Base-by-base conservation (phyloP, 306 rosid genomes). In the Prinsepia uniflora region DNA sequence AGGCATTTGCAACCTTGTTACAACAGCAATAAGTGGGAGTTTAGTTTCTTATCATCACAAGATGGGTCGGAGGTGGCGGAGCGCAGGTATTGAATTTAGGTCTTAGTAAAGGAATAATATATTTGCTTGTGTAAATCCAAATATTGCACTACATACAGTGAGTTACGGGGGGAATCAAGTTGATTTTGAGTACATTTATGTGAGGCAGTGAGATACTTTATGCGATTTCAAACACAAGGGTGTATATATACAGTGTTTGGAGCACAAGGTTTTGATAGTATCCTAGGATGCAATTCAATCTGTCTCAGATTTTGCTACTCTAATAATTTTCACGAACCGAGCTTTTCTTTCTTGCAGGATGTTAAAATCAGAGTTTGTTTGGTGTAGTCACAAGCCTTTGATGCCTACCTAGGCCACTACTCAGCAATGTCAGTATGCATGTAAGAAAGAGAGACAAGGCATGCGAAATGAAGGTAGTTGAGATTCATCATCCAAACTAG, bases 401-500 rank as follows among this genome's bases (percentile, higher is more conserved):
- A 74, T 85, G 6, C 99, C 99, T 17, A 79, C 99, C 99, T 17
- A 79, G 89, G 85, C 97, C 96, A 45, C 79, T 89, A 48, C 83
- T 89, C 49, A 92, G 96, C 81, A 78, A 30, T 30, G 36, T 30
- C 30, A 24, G 30, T 24, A 24, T 92, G 88, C 98, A 92, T 72
- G 95, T 92, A 36, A 87, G 98, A 78, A 89, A 84, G 96, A 95
- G 92, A 79, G 98, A 92, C 78, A 89, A 91, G 78, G 96, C 96
- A 62, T 82, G 87, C 17, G 99, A 94, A 87, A 89, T 94, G 99
- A 89, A 79, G 81, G 81, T 87, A 6, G 90, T 83, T 69, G 95
- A 83, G 36, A 42, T 91, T 91, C 71, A 85, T 15, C 44, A 15
- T n/a, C 42, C 44, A 11, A 64, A 15, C 61, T 56, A 18, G 65